Evolutionary conservation across 805 yeast genomes (phyloP).

Genomic region (Pichia californica): DNA sequence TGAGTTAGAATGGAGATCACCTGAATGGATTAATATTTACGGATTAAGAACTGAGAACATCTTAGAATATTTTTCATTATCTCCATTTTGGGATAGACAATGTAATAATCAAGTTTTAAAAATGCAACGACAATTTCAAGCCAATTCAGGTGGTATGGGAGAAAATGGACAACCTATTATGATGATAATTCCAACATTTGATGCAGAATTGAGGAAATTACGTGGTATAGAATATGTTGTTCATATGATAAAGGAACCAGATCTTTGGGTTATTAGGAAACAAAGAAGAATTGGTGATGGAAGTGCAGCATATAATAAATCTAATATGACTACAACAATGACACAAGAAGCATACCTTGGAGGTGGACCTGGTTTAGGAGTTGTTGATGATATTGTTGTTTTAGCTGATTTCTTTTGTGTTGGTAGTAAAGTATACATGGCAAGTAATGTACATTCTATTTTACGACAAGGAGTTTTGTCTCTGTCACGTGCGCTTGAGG

Average conservation of each 20-base stretch:
- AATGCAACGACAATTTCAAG: conserved; percentile 88
- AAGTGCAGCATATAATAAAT: neutral
- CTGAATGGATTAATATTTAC: conserved; percentile 91
- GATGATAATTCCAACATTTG: conserved; percentile 33
- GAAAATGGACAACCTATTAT: neutral
- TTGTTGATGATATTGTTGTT: conserved; percentile 44
- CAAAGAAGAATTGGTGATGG: conserved; percentile 55
- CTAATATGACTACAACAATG: conserved; percentile 52
- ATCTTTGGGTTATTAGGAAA: conserved; percentile 84
- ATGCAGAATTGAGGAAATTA: conserved; percentile 62
- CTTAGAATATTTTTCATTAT: conserved; percentile 84
- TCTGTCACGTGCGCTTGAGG: neutral
- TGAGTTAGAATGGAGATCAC: conserved; percentile 94
- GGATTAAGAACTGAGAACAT: conserved; percentile 88
- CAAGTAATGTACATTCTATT: conserved; percentile 70
- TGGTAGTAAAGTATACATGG: conserved; percentile 89
- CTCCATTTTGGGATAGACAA: conserved; percentile 92
- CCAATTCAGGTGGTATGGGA: neutral
- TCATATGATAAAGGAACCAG: conserved; percentile 75
- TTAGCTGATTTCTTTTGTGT: conserved; percentile 79
- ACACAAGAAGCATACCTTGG: conserved; percentile 93
- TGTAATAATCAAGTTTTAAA: conserved; percentile 90
- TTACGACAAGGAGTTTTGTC: conserved; percentile 24
- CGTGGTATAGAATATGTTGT: conserved; percentile 81
- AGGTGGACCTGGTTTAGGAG: conserved; percentile 66